Evolutionary conservation across 805 yeast genomes (phyloP).

Genomic region (Metschnikowia orientalis): DNA sequence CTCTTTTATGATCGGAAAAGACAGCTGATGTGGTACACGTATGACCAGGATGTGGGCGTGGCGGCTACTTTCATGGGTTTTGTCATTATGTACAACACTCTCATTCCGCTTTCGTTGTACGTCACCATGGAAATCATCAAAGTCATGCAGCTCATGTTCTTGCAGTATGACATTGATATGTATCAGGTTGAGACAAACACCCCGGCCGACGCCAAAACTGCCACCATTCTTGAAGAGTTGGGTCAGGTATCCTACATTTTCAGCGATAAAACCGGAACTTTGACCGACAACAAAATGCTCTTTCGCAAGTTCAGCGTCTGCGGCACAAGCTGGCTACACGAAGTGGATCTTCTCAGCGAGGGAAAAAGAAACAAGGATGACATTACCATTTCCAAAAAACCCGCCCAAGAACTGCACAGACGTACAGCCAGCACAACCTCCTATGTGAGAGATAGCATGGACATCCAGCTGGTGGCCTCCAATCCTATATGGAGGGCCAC

Average conservation of each 20-base stretch:
- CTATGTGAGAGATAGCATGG: constrained; percentile 32
- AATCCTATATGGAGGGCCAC: constrained; percentile 43
- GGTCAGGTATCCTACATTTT: constrained; percentile 96
- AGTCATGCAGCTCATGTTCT: constrained; percentile 72
- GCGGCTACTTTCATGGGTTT: constrained; percentile 94
- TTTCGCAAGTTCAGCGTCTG: constrained; percentile 84
- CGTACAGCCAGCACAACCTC: constrained; percentile 26
- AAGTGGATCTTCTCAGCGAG: constrained; percentile 45
- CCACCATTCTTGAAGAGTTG: constrained; percentile 90
- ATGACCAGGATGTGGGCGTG: constrained; percentile 68
- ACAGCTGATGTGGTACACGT: constrained; percentile 65
- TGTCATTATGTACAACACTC: constrained; percentile 93
- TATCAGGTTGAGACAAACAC: constrained; percentile 79
- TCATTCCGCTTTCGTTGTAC: constrained; percentile 90
- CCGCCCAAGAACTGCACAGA: background rate
- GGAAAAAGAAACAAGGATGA: constrained; percentile 15
- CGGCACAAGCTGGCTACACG: constrained; percentile 89
- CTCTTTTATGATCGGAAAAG: constrained; percentile 41
- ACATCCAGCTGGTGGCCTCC: constrained; percentile 23
- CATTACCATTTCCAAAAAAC: background rate
- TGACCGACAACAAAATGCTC: constrained; percentile 91
- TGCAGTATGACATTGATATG: constrained; percentile 94
- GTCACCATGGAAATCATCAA: constrained; percentile 96
- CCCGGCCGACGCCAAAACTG: constrained; percentile 92
- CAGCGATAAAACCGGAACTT: constrained; percentile 95